Evolutionary conservation across 805 yeast genomes (phyloP), one percentile per base, ranked within the genome.

Genomic region (Wickerhamomyces hampshirensis): DNA sequence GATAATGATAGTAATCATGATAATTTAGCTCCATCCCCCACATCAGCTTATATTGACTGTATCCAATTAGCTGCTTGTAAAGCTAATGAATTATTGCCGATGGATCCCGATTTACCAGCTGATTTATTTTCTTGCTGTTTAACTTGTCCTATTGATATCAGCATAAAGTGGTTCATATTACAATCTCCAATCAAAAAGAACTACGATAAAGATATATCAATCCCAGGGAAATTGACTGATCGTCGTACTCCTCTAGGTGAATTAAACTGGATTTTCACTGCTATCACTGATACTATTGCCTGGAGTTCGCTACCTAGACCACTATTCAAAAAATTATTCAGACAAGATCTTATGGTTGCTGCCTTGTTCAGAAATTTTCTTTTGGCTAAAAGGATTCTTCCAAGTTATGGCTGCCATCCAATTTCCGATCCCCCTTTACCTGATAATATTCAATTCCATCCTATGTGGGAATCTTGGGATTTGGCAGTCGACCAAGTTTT

Each of bases 391-490:
- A 73, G 96, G 46, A 83, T 93, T 28, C 87, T 93, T 97, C 88
- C 96, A 3, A 80, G 83, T 50, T 80, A 84, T 47, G 88, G 89
- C 41, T 89, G 97, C 56, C 94, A 88, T 54, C 98, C 98, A 1
- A 78, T 89, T 3, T 86, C 96, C 13, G 94, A 87, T 44, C 98
- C 98, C 1, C 87, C 84, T 8, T 64, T 93, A 26, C 98, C 98
- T 0, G 93, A 87, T 37, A 21, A 21, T 21, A 75, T 80, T 5
- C 77, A 84, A 31, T 73, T 75, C 43, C 97, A 93, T 55, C 78
- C 94, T 5, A 80, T 93, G 85, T 93, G 98, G 98, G 93, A 87
- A 40, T 81, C 96, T 0, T 93, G 98, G 98, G 98, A 93, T 55
- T 67, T 93, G 44, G 97, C 98, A 0, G 81, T 93, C 28, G 98